phyloP scores from a whole-genome alignment of 305 asterid species.

The Solanum hybrid region DNA sequence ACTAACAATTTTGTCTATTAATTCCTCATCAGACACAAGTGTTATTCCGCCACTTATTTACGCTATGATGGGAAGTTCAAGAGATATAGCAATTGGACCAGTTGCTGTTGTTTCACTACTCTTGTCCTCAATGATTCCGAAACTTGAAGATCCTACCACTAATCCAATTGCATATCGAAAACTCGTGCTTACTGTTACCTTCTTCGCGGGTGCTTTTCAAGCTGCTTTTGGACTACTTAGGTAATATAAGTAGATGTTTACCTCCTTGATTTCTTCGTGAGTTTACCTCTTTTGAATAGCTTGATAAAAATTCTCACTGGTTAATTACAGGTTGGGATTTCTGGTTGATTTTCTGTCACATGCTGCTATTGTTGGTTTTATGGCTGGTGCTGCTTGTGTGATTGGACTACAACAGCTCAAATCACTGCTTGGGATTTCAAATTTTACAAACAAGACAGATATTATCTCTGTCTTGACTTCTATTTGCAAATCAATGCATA shows the following conservation, averaged over 20 bases:
- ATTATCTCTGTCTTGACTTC: constrained; percentile 8
- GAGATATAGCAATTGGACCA: constrained; percentile 40
- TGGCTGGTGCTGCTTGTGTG: constrained; percentile 24
- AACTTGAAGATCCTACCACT: constrained; percentile 19
- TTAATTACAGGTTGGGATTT: constrained; percentile 16
- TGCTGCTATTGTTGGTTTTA: constrained; percentile 22
- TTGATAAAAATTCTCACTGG: neutral
- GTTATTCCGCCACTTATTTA: constrained; percentile 39
- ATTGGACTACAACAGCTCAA: constrained; percentile 23
- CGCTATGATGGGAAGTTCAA: constrained; percentile 34
- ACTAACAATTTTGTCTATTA: neutral
- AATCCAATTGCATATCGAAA: constrained; percentile 21
- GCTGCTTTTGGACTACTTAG: constrained; percentile 33
- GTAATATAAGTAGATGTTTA: neutral
- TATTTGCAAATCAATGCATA: constrained; percentile 7
- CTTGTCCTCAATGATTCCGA: constrained; percentile 23
- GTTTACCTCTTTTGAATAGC: neutral
- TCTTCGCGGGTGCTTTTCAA: constrained; percentile 31
- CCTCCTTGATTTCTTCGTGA: neutral
- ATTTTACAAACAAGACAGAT: constrained; percentile 18
- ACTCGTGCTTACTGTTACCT: constrained; percentile 30
- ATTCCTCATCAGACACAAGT: constrained; percentile 25
- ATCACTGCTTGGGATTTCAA: constrained; percentile 12
- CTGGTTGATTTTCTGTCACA: constrained; percentile 19
- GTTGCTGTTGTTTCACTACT: constrained; percentile 41